Conservation (phyloP, 441 rosid genomes). For the Pelargonium australe region DNA sequence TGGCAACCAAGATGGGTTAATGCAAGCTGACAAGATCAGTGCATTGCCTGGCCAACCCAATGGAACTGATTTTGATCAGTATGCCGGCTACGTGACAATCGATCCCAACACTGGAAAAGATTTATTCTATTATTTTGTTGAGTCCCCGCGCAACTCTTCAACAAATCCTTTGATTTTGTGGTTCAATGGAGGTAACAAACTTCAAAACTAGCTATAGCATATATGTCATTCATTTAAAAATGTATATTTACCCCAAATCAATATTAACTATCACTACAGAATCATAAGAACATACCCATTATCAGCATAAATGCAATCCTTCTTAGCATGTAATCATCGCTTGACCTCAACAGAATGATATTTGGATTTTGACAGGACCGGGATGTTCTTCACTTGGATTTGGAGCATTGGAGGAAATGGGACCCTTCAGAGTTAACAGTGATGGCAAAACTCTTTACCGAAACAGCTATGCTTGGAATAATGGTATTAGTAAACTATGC, state of each 20-base stretch:
- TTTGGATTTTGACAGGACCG: constrained; percentile 22
- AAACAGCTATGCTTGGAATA: constrained; percentile 32
- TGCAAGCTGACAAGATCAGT: constrained; percentile 26
- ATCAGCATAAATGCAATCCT: too few species aligned
- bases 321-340: too few species aligned
- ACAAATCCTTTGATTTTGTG: constrained; percentile 34
- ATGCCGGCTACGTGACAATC: constrained; percentile 35
- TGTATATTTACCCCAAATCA: too few species aligned
- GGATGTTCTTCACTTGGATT: constrained; percentile 36
- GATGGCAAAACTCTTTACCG: constrained; percentile 26
- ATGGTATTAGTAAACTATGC: constrained; percentile 17
- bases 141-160: constrained; percentile 26
- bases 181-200: constrained; percentile 28
- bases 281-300: too few species aligned
- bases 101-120: constrained; percentile 27
- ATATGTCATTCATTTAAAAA: too few species aligned
- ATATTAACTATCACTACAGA: too few species aligned
- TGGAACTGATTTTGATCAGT: constrained; percentile 28
- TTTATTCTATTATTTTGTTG: constrained; percentile 35
- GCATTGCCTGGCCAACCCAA: constrained; percentile 31
- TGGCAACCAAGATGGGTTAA: constrained; percentile 21
- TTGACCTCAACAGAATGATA: too few species aligned
- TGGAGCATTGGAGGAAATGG: constrained; percentile 39
- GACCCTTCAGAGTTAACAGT: constrained; percentile 31
- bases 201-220: too few species aligned